Conservation (phyloP, 176 grass and related monocot species). For the Aegilops bicornis region DNA sequence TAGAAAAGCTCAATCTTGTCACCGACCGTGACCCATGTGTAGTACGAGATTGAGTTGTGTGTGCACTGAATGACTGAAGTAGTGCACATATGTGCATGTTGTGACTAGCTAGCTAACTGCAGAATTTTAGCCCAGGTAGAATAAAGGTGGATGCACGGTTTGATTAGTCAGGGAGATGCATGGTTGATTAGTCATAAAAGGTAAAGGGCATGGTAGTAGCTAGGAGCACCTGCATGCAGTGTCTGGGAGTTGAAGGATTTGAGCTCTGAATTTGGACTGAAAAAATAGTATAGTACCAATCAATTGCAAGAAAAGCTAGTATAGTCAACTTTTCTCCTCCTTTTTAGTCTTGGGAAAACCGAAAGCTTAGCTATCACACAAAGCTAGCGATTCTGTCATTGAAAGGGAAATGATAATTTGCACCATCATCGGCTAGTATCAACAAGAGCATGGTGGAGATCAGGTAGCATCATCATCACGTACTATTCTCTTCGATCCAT, state of each 20-base stretch:
- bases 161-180: background rate
- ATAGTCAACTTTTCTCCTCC: background rate
- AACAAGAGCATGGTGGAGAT: background rate
- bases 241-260: slow-evolving; percentile 40
- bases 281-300: background rate
- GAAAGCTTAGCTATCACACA: slow-evolving; percentile 32
- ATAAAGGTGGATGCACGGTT: background rate
- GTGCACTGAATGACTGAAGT: background rate
- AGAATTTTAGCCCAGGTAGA: slow-evolving; percentile 9
- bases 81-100: background rate
- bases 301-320: slow-evolving; percentile 15
- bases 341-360: slow-evolving; percentile 34
- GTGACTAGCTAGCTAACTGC: background rate
- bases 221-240: slow-evolving; percentile 3
- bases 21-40: background rate
- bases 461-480: background rate
- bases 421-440: background rate
- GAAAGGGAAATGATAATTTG: background rate
- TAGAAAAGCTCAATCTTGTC: slow-evolving; percentile 37
- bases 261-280: slow-evolving; percentile 25
- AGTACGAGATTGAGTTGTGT: slow-evolving; percentile 9
- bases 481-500: background rate
- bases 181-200: slow-evolving; percentile 7
- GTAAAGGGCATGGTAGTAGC: background rate
- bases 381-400: background rate